Evolutionary conservation across 345 rosid species (phyloP).

Genomic region (Gossypioides kirkii): DNA sequence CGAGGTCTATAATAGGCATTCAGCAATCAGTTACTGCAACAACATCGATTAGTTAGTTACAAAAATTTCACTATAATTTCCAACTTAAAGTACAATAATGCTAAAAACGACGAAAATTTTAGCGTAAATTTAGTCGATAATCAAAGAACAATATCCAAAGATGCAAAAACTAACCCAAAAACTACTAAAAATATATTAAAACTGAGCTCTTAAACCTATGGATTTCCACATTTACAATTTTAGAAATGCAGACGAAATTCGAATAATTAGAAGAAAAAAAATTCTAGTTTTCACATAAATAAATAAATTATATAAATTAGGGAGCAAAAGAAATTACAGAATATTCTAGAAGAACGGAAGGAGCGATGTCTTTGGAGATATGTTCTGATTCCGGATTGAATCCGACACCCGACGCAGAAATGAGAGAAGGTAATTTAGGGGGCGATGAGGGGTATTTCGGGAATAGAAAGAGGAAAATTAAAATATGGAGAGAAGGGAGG

Average conservation of each 20-base stretch:
- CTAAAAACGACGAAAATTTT: neutral
- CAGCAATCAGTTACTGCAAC: neutral
- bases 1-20: neutral
- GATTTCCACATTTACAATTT: neutral
- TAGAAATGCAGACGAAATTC: neutral
- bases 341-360: constrained; percentile 14
- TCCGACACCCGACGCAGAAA: neutral
- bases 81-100: neutral
- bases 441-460: constrained; percentile 22
- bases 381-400: too few species aligned
- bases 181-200: neutral
- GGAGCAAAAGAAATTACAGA: constrained; percentile 21
- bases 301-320: neutral
- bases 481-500: neutral
- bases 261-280: neutral
- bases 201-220: neutral
- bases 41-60: neutral
- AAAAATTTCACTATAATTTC: neutral
- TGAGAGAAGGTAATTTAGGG: constrained; percentile 9
- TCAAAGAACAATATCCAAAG: neutral
- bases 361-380: too few species aligned
- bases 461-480: neutral
- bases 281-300: too few species aligned
- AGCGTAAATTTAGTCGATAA: neutral
- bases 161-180: neutral